These are phyloP conservation scores for Cinnamomum chago DNA, from an alignment of 164 flowering plant species.

Conservation along the genomic window DNA sequence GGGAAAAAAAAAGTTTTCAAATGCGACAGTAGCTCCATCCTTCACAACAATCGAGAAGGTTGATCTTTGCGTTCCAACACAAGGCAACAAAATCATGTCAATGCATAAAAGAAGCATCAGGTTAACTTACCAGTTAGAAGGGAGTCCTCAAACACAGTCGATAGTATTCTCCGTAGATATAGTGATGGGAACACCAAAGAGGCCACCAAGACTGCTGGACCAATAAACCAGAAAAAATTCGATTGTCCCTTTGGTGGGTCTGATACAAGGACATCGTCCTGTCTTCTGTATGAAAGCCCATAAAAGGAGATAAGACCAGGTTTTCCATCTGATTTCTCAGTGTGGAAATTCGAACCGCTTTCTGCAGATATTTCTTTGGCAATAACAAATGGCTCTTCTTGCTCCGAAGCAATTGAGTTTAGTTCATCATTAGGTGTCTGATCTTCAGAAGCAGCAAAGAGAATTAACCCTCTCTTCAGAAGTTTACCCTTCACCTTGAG, in stretches of 20 bases:
- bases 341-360: conserved; percentile 19
- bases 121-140: conserved; percentile 63
- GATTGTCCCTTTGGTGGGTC: conserved; percentile 26
- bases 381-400: conserved; percentile 21
- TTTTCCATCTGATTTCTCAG: conserved; percentile 51
- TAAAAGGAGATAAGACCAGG: conserved; percentile 82
- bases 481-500: conserved; percentile 18
- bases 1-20: too few species aligned
- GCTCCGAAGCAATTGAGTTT: conserved; percentile 29
- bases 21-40: too few species aligned
- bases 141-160: conserved; percentile 88
- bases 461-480: conserved; percentile 23
- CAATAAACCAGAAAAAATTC: conserved; percentile 59
- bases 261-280: conserved; percentile 21
- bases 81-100: neutral
- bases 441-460: conserved; percentile 43
- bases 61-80: too few species aligned
- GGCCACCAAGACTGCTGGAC: conserved; percentile 86
- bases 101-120: neutral
- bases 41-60: too few species aligned
- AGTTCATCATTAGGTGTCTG: conserved; percentile 29
- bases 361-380: conserved; percentile 28
- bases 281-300: conserved; percentile 32
- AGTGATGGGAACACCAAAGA: conserved; percentile 88
- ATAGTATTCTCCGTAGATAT: conserved; percentile 72